phyloP scores from a whole-genome alignment of 2,329 filamentous ascomycete species.

The Colletotrichum sp. region DNA sequence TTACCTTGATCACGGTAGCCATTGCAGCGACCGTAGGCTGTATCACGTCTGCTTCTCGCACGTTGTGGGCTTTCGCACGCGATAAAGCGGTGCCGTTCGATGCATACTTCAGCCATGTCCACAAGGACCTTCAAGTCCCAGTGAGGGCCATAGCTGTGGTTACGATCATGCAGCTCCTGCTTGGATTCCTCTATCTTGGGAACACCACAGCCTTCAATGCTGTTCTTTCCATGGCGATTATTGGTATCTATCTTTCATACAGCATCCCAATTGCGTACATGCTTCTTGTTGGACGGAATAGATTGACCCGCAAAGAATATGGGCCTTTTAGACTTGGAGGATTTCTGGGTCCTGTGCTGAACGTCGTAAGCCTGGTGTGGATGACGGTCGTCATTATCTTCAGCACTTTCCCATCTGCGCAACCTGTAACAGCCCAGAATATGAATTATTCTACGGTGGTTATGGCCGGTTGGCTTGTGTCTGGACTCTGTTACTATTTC shows the following conservation, averaged over 20 bases:
- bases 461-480: slow-evolving; percentile 40
- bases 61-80: slow-evolving; percentile 42
- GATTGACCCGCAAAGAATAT: slow-evolving; percentile 19
- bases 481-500: slow-evolving; percentile 38
- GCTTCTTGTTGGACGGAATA: slow-evolving; percentile 38
- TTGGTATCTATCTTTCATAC: slow-evolving; percentile 48
- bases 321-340: slow-evolving; percentile 34
- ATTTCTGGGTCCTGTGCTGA: slow-evolving; percentile 36
- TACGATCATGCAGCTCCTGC: slow-evolving; percentile 28
- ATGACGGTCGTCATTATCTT: slow-evolving; percentile 48
- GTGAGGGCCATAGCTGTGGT: slow-evolving; percentile 30
- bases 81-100: slow-evolving; percentile 41
- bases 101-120: slow-evolving; percentile 40
- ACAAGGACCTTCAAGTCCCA: slow-evolving; percentile 35
- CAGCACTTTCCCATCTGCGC: slow-evolving; percentile 45
- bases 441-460: slow-evolving; percentile 55
- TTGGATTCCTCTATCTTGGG: slow-evolving; percentile 44
- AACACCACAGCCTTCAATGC: slow-evolving; percentile 46
- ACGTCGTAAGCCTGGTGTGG: slow-evolving; percentile 47
- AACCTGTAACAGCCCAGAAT: slow-evolving; percentile 43
- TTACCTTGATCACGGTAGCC: slow-evolving; percentile 30
- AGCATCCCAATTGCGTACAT: slow-evolving; percentile 42
- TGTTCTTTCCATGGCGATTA: slow-evolving; percentile 43
- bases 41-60: slow-evolving; percentile 38
- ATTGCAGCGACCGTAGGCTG: slow-evolving; percentile 34